Base-by-base conservation (phyloP, 2,329 filamentous ascomycete genomes). In the Aspergillus felis region DNA sequence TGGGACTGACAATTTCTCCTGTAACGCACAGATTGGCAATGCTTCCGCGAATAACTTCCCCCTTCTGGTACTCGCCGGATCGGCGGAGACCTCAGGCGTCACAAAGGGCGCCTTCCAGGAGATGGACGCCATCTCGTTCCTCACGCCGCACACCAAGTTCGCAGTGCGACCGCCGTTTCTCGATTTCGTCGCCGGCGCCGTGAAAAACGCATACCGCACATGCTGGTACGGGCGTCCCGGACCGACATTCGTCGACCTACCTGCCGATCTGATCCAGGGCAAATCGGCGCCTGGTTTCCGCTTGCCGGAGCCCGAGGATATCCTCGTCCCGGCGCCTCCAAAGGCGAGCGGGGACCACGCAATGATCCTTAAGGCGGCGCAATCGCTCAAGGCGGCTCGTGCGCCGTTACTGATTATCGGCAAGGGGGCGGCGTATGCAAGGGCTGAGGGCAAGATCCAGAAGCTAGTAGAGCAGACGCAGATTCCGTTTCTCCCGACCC, bases 101-200 rank as follows among this genome's bases (percentile, higher is more conserved):
- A 79, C 77, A 9, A 83, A 82, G 62, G 82, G 81, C 24, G 81
- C 78, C 29, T 85, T 85, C 61, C 83, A 85, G 68, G 82, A 85
- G 65, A 73, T 85, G 56, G 82, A 85, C 64, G 79, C 81, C 24
- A 74, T 85, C 27, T 74, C 79, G 3, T 69, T 85, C 6, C 68
- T 85, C 10, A 76, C 76, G 12, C 79, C 82, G 0, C 81, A 84
- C 60, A 81, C 79, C 7, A 84, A 84, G 63, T 69, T 81, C 50
- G 74, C 80, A 6, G 71, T 81, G 20, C 74, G 82, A 55, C 73
- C 79, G n/a, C 65, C 76, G 3, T 72, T 70, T 14, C 68, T 78
- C 14, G 77, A 81, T n/a, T 74, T 74, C 20, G 75, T 83, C 51
- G 75, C 79, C 3, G 71, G 74, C 28, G 76, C 76, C 17, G 76